Evolutionary conservation across 257 asterid species (phyloP), one percentile per base, ranked within the genome.

Genomic region (Avicennia marina): DNA sequence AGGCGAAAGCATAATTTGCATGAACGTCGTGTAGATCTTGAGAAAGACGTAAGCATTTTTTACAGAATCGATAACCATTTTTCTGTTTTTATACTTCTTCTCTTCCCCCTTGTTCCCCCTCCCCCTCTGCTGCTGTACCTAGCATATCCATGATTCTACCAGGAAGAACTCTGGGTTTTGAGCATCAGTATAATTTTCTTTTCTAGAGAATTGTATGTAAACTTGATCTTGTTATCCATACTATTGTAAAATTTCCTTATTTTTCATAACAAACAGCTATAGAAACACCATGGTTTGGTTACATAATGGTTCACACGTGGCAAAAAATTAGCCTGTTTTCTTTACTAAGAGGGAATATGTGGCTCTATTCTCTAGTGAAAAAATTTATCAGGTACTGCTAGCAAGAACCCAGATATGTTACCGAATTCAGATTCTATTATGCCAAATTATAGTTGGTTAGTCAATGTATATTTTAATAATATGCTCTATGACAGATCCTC

Each of bases 1-100:
- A 73, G 53, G 44, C 74, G 83, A 67, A 93, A 84, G 86, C 76
- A 64, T 69, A 78, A 84, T 57, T 62, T 89, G 80, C 83, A 65
- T 44, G 86, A 79, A 66, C 86, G 80, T n/a, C 95, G 94, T 49
- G 54, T 77, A 53, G 83, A 75, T 75, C 97, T 93, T 59, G 94
- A 89, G 78, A 83, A 83, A 68, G 96, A 93, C 50, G 99, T 93
- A 81, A 65, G 62, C 76, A 73, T 53, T 46, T 53, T 29, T 17
- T 51, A 9, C 41, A 65, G 46, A 55, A 11, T 48, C 43, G 49
- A 5, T 15, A 12, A 21, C 25, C 12, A 9, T 6, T 29, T 42
- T 22, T 29, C 1, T 22, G 11, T 49, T 11, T 2, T 29, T 18
- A 21, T 57, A n/a, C n/a, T n/a, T n/a, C n/a, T n/a, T n/a, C n/a